Evolutionary conservation across 164 flowering plant species (phyloP), one percentile per base, ranked within the genome.

Genomic region (Malania oleifera): DNA sequence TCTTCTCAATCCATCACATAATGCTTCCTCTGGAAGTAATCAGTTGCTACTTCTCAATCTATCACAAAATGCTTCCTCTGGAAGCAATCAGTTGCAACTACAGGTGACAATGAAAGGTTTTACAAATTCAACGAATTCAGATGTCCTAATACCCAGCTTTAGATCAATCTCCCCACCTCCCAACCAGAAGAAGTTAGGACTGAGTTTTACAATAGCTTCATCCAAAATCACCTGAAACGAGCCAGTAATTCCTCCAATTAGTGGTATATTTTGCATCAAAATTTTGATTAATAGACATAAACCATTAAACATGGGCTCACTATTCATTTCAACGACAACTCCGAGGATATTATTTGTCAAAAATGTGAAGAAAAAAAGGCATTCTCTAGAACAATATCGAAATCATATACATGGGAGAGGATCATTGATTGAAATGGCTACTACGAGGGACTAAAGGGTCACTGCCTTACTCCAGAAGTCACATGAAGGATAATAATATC

Each of bases 151-250:
- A 31, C 99, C 96, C 52, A 91, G 77, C 73, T 95, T 95, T 48
- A 89, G 78, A 70, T 89, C 86, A 19, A 82, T 56, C 67, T 91
- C 96, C 54, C 96, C 96, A 41, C 96, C 97, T 61, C 96, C 99
- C 73, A 95, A 70, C 97, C 96, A 95, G 75, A 91, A 95, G 85
- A 81, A 95, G 64, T 87, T 84, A 3, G 96, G 91, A 59, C 70
- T 59, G 9, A 95, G 93, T 71, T 76, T 82, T 17, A 61, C 74
- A 43, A 91, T 89, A 53, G 96, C 96, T 78, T 86, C 97, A 67
- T 95, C 99, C 75, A 95, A 67, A 57, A 95, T 95, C 69, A 95
- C 97, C 99, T 95, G 91, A 63, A 64, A 75, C 27, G 34, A 63
- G 45, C 5, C 28, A 49, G 61, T 23, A 38, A 3, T 26, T 24